A percentile compares a stretch with the other conserved stretches of the same genome.
Conservation (phyloP, 768 basidiomycete species). For the Boletus pseudo-olivaceus region DNA sequence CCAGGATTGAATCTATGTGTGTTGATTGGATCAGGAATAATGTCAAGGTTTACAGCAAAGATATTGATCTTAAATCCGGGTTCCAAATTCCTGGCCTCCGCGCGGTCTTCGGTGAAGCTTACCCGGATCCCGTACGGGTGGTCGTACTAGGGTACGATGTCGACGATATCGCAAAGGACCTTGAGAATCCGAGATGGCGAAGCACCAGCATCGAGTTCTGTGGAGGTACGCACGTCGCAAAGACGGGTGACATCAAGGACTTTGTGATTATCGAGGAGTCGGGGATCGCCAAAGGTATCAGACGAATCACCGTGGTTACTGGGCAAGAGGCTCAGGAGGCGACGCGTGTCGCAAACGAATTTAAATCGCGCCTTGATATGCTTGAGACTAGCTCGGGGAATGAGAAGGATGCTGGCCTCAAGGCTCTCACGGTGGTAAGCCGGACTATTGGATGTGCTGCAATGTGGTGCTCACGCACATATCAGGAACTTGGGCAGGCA, state of each 20-base stretch:
- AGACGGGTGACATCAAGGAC: slow-evolving; percentile 95
- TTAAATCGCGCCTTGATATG: slow-evolving; percentile 59
- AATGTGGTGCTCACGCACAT: background rate
- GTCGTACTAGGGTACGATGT: slow-evolving; percentile 87
- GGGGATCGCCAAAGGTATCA: slow-evolving; percentile 97
- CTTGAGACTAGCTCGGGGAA: slow-evolving; percentile 62
- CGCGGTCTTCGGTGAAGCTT: slow-evolving; percentile 96
- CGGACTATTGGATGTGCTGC: background rate
- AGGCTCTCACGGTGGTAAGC: slow-evolving; percentile 72
- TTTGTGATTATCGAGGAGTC: slow-evolving; percentile 94
- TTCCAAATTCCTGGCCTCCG: slow-evolving; percentile 89
- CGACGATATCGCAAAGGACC: slow-evolving; percentile 80
- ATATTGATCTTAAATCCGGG: slow-evolving; percentile 73
- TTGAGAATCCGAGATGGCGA: slow-evolving; percentile 89
- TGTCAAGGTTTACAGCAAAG: slow-evolving; percentile 85
- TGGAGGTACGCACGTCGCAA: slow-evolving; percentile 98
- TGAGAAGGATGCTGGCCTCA: slow-evolving; percentile 85
- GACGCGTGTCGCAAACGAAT: slow-evolving; percentile 58
- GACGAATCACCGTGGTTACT: slow-evolving; percentile 90
- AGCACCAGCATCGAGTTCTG: slow-evolving; percentile 94
- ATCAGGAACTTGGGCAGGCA: slow-evolving; percentile 81
- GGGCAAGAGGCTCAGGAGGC: slow-evolving; percentile 90
- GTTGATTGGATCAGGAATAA: slow-evolving; percentile 89
- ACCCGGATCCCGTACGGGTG: slow-evolving; percentile 96
- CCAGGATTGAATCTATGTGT: slow-evolving; percentile 79